Evolutionary conservation across 768 basidiomycete species (phyloP), one percentile per base, ranked within the genome.

Genomic region (Ramaria sp.): DNA sequence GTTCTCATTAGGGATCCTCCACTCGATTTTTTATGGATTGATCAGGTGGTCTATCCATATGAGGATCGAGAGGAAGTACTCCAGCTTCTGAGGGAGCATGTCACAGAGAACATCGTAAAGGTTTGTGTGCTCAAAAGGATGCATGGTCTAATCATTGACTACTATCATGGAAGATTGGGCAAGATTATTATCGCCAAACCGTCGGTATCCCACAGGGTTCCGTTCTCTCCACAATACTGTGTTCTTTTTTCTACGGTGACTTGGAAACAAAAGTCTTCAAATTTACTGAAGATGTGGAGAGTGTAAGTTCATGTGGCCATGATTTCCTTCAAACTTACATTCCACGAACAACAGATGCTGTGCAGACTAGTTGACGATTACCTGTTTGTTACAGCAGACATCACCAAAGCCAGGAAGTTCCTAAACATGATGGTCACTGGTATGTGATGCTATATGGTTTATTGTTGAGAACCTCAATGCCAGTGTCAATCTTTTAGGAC

Each of bases 191-290:
- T 64, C 81, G 85, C 12, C 96, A 99, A 66, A 78, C 77, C n/a
- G 78, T 89, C 27, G 96, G 96, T 2, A 99, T 99, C 22, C 95
- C 96, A 0, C 96, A 99, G 67, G 96, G 96, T 20, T 97, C 94
- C 2, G 81, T 93, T n/a, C 70, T 98, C n/a, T 96, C 93, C 6
- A 78, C 87, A 0, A 64, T 98, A n/a, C 70, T 99, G 1, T 99
- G 96, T 65, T 86, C 88, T 1, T 88, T 94, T 67, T 96, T 90
- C 65, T 99, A 97, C 60, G 94, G 91, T 5, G 85, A 95, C 62
- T 73, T 99, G 57, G 96, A 98, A 67, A 73, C 78, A 41, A 70
- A 73, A 27, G 66, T 69, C 37, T 82, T 86, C 8, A 53, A 58
- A 4, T 74, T 69, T 58, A 77, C 75, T 1, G 63, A 76, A 3